phyloP scores from a whole-genome alignment of 441 rosid species.

The Pelargonium australe region DNA sequence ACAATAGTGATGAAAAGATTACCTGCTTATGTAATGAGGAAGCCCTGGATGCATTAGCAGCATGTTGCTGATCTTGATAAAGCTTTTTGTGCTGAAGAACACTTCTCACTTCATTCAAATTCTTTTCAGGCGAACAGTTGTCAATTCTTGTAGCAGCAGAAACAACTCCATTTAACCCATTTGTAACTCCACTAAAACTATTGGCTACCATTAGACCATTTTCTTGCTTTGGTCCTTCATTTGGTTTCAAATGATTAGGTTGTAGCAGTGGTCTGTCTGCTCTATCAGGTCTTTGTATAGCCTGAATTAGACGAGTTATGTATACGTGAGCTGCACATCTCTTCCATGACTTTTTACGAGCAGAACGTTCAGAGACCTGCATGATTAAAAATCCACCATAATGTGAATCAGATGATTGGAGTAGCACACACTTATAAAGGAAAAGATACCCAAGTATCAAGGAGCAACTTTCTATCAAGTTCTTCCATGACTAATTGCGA shows the following conservation, averaged over 20 bases:
- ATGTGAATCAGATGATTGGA: conserved; percentile 16
- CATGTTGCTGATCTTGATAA: conserved; percentile 25
- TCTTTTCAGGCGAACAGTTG: conserved; percentile 19
- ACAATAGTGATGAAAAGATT: conserved; percentile 9
- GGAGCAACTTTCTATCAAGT: too few relatives aligned
- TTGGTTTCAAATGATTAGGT: conserved; percentile 27
- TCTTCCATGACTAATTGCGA: background rate
- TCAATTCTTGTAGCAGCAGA: conserved; percentile 15
- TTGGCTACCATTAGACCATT: conserved; percentile 20
- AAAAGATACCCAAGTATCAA: background rate
- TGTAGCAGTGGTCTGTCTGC: conserved; percentile 28
- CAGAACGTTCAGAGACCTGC: conserved; percentile 30
- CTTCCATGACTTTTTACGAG: conserved; percentile 36
- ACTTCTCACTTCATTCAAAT: conserved; percentile 26
- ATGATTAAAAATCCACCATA: conserved; percentile 16
- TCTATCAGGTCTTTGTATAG: conserved; percentile 32
- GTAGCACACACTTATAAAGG: background rate
- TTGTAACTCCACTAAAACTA: conserved; percentile 26
- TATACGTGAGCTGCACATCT: conserved; percentile 58
- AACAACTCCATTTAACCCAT: conserved; percentile 25
- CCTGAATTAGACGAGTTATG: conserved; percentile 53
- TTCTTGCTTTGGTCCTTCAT: conserved; percentile 32
- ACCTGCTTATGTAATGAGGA: conserved; percentile 44
- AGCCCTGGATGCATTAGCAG: conserved; percentile 23
- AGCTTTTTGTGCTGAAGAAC: conserved; percentile 21